phyloP scores from a whole-genome alignment of 768 basidiomycete genomes.

The Psilocybe tampanensis region DNA sequence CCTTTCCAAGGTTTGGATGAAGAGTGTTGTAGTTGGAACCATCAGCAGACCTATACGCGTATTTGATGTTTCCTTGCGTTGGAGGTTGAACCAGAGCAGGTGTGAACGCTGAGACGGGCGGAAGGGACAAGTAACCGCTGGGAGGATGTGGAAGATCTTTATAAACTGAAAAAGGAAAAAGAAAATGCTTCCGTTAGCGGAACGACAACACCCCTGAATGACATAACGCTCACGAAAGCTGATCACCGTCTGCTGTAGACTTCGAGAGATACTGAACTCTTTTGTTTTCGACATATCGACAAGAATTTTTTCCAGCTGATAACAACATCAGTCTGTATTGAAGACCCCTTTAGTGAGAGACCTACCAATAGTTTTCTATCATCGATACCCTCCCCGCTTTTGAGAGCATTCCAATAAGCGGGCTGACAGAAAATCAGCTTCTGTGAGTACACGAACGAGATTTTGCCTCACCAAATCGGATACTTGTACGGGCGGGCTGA shows the following conservation, averaged over 20 bases:
- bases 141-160: slow-evolving; percentile 83
- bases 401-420: slow-evolving; percentile 48
- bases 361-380: slow-evolving; percentile 65
- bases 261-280: slow-evolving; percentile 29
- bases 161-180: slow-evolving; percentile 50
- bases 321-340: neutral
- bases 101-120: slow-evolving; percentile 5
- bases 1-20: slow-evolving; percentile 57
- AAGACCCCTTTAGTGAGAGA: slow-evolving; percentile 12
- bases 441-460: neutral
- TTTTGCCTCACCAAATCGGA: slow-evolving; percentile 31
- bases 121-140: slow-evolving; percentile 40
- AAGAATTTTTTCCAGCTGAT: slow-evolving; percentile 65
- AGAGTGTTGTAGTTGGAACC: slow-evolving; percentile 63
- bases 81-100: slow-evolving; percentile 10
- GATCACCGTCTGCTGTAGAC: slow-evolving; percentile 54
- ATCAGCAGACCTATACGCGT: slow-evolving; percentile 60
- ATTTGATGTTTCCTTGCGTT: slow-evolving; percentile 31
- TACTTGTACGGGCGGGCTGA: slow-evolving; percentile 26
- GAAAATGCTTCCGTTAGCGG: slow-evolving; percentile 18
- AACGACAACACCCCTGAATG: slow-evolving; percentile 2
- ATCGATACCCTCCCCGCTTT: slow-evolving; percentile 44
- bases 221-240: slow-evolving; percentile 49
- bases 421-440: slow-evolving; percentile 32
- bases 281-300: slow-evolving; percentile 58